Conservation (phyloP, 768 basidiomycete species). For the Amanita phalloides region DNA sequence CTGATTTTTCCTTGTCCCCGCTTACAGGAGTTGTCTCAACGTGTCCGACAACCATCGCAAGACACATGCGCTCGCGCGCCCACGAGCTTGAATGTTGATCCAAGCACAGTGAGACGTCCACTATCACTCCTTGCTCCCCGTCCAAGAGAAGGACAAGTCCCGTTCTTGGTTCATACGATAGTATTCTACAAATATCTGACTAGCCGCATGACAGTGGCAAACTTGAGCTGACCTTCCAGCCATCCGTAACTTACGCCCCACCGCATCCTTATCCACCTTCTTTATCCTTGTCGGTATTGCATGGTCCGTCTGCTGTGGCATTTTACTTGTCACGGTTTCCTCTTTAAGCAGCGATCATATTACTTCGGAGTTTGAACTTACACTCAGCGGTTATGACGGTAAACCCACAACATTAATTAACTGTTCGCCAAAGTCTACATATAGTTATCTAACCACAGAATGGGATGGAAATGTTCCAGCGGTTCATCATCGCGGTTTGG, state of each 20-base stretch:
- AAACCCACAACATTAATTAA: too few species aligned
- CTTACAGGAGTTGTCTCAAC: conserved; percentile 39
- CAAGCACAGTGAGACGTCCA: conserved; percentile 47
- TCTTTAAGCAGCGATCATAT: not conserved
- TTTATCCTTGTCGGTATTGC: conserved; percentile 2
- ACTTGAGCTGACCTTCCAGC: conserved; percentile 40
- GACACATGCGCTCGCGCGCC: conserved; percentile 40
- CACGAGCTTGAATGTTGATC: conserved; percentile 29
- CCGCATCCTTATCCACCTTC: conserved; percentile 1
- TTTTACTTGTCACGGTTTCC: not conserved
- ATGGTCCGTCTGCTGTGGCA: conserved; percentile 6
- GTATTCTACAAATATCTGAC: conserved; percentile 28
- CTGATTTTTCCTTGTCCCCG: conserved; percentile 4
- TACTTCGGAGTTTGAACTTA: not conserved
- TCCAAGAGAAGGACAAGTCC: conserved; percentile 40
- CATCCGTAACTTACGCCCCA: conserved; percentile 45
- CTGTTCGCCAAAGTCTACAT: too few species aligned
- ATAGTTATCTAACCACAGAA: too few species aligned
- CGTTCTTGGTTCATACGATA: conserved; percentile 41
- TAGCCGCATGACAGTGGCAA: not conserved
- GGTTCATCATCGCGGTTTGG: not conserved
- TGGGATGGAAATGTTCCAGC: too few species aligned
- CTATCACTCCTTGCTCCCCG: conserved; percentile 37
- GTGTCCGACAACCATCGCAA: conserved; percentile 46
- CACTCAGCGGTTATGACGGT: not conserved